Percentiles rank a stretch among this genome's conserved stretches.
Evolutionary conservation across 2,329 filamentous ascomycete species (phyloP).

Genomic region (Monosporascus sp.): DNA sequence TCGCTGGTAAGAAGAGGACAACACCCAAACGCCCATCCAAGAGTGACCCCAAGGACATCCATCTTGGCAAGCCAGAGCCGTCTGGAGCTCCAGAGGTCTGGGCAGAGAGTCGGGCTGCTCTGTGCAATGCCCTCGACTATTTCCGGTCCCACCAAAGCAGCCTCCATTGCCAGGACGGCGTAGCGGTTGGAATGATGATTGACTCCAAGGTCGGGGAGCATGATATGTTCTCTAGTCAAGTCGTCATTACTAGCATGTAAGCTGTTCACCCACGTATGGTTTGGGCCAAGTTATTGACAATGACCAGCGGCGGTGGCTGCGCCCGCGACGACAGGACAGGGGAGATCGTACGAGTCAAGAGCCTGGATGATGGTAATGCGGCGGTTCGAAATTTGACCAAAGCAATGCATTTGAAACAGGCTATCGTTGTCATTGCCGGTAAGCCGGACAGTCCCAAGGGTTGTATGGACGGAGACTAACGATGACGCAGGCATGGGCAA

Average conservation of each 20-base stretch:
- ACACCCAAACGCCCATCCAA: not conserved
- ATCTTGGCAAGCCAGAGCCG: constrained; percentile 2
- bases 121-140: constrained; percentile 61
- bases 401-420: constrained; percentile 39
- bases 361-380: constrained; percentile 38
- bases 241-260: constrained; percentile 61
- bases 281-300: not conserved
- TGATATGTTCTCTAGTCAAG: constrained; percentile 55
- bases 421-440: constrained; percentile 54
- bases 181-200: constrained; percentile 55
- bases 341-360: constrained; percentile 41
- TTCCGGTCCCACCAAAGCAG: constrained; percentile 59
- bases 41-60: not conserved
- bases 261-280: constrained; percentile 17
- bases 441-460: constrained; percentile 14
- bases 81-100: constrained; percentile 43
- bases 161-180: constrained; percentile 44
- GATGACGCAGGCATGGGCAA: constrained; percentile 38
- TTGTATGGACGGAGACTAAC: constrained; percentile 4
- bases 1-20: too few species aligned
- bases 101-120: constrained; percentile 51
- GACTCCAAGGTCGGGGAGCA: constrained; percentile 49
- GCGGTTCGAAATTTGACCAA: constrained; percentile 38
- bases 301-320: constrained; percentile 15
- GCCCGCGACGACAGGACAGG: constrained; percentile 26